Conservation (phyloP, 2,329 filamentous ascomycete genomes). For the Colletotrichum phormii region DNA sequence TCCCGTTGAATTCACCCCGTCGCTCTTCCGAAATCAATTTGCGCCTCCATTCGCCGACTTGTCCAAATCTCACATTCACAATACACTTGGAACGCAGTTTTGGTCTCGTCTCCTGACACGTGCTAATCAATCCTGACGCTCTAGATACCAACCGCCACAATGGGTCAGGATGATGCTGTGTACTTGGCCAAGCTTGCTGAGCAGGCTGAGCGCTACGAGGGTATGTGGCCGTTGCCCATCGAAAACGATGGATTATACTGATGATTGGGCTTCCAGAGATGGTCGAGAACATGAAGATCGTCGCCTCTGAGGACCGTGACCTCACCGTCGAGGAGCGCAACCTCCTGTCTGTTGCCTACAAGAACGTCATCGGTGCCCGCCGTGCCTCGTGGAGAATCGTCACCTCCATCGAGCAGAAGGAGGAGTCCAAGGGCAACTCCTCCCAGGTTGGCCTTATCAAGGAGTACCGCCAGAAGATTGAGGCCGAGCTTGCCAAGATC, state of each 20-base stretch:
- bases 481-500: constrained; percentile 95
- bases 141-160: constrained; percentile 67
- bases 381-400: constrained; percentile 99
- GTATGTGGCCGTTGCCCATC: constrained; percentile 63
- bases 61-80: not conserved
- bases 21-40: constrained; percentile 13
- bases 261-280: constrained; percentile 74
- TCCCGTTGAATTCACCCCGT: not conserved
- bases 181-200: constrained; percentile 99
- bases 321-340: constrained; percentile 96
- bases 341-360: constrained; percentile 97
- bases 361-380: constrained; percentile 97
- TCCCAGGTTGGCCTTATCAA: constrained; percentile 92
- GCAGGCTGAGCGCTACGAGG: constrained; percentile 99
- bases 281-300: constrained; percentile 99
- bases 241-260: constrained; percentile 18
- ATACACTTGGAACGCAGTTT: constrained; percentile 6
- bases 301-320: constrained; percentile 87
- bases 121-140: constrained; percentile 24
- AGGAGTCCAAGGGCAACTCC: constrained; percentile 98
- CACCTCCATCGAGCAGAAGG: constrained; percentile 99
- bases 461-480: constrained; percentile 99
- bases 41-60: not conserved
- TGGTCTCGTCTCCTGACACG: not conserved
- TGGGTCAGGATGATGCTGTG: constrained; percentile 99